Evolutionary conservation across 768 basidiomycete genomes (phyloP), one percentile per base, ranked within the genome.

Genomic region (Podaxis sp.): DNA sequence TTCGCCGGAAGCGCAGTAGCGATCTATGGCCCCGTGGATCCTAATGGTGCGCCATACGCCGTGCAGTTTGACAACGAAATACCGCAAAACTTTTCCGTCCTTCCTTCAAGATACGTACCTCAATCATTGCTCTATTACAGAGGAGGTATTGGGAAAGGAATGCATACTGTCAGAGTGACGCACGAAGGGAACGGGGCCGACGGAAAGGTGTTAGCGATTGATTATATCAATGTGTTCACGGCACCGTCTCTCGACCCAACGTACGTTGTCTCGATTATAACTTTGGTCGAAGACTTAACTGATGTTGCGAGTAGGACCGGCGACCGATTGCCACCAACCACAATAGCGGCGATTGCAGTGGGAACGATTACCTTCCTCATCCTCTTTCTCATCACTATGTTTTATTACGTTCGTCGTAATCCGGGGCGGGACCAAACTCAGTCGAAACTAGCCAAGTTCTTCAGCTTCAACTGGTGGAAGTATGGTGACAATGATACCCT

Each of bases 21-120:
- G 9, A 68, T 82, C 26, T 79, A 75, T 49, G 82, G 82, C 6
- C 55, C 78, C 11, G 75, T 80, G 13, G 74, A 74, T 13, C 72
- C 74, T 7, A 68, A 69, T 17, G 70, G 75, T 8, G 70, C 71
- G 0, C 38, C 66, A 9, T 80, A 75, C 66, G 64, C 68, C 26
- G 76, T 75, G 2, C 66, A 69, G 36, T 33, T 79, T 26, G 76
- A 80, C 24, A 65, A 64, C 30, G 62, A 51, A 13, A 33, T 53
- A 1, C 59, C 70, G 1, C 46, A 63, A 6, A 68, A 67, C 26
- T 69, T 67, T 57, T 67, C 69, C 0, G 64, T 73, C 22, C 65
- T 61, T 19, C 64, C 67, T 55, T 44, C 64, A 26, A 63, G 63
- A 57, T 72, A 57, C 70, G 61, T 67, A 28, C 68, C 73, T 0